These are phyloP conservation scores for Glycine latifolia DNA, from an alignment of 306 rosid genomes.

Conservation along the genomic window DNA sequence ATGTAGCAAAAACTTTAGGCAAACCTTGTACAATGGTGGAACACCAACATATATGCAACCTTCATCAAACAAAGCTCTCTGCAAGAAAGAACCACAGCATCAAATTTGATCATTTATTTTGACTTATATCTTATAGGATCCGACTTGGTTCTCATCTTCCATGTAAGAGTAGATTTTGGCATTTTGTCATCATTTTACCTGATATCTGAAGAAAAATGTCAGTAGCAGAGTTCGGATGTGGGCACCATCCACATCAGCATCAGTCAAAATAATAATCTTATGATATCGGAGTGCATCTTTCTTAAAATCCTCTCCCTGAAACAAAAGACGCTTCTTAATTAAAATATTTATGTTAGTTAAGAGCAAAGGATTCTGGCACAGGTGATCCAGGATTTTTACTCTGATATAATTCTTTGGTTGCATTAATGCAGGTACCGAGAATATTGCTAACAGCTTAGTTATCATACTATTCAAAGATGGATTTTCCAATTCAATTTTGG, in stretches of 20 bases:
- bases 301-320: constrained; percentile 93
- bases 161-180: background rate
- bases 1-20: constrained; percentile 44
- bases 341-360: background rate
- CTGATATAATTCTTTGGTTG: too few relatives aligned
- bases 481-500: constrained; percentile 30
- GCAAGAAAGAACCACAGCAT: constrained; percentile 58
- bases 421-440: background rate
- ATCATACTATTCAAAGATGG: background rate
- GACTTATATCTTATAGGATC: background rate
- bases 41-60: constrained; percentile 96
- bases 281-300: constrained; percentile 92
- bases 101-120: constrained; percentile 47
- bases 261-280: constrained; percentile 88
- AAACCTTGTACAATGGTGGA: constrained; percentile 96
- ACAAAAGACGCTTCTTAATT: constrained; percentile 4
- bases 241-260: constrained; percentile 99
- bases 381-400: too few relatives aligned
- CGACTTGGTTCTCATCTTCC: too few relatives aligned
- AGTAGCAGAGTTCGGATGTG: constrained; percentile 89
- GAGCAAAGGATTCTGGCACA: too few relatives aligned
- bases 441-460: background rate
- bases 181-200: constrained; percentile 57
- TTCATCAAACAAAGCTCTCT: constrained; percentile 94
- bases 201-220: constrained; percentile 97